phyloP scores from a whole-genome alignment of 164 flowering plant genomes.

The Aristolochia californica region DNA sequence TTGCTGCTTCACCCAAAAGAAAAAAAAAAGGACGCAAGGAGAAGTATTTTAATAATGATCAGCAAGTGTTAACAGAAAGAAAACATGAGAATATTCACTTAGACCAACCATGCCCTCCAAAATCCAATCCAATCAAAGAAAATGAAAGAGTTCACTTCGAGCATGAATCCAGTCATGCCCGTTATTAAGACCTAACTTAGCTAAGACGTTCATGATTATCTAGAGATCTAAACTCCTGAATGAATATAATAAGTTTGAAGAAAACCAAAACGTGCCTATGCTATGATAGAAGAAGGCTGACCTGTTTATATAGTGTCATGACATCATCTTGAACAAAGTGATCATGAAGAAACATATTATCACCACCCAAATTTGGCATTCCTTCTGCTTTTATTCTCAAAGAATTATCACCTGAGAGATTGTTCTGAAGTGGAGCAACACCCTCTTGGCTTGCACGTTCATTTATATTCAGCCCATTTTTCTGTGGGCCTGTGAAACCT shows the following conservation, averaged over 20 bases:
- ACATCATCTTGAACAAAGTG: constrained; percentile 69
- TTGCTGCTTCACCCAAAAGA: constrained; percentile 31
- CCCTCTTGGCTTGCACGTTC: constrained; percentile 17
- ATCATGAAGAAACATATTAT: constrained; percentile 18
- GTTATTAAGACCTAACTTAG: too few relatives aligned
- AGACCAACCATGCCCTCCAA: too few relatives aligned
- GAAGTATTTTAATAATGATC: too few relatives aligned
- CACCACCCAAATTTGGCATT: constrained; percentile 21
- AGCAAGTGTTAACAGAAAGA: too few relatives aligned
- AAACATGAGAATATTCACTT: too few relatives aligned
- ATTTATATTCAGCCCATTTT: constrained; percentile 21
- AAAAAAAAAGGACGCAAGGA: too few relatives aligned
- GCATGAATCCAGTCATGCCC: too few relatives aligned
- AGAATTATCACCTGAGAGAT: constrained; percentile 20
- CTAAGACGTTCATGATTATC: too few relatives aligned
- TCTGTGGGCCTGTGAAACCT: constrained; percentile 26
- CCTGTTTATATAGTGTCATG: constrained; percentile 73
- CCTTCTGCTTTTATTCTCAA: constrained; percentile 45
- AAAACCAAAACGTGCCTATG: not conserved
- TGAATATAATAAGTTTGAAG: not conserved
- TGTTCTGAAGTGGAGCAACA: constrained; percentile 19
- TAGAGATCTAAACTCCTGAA: too few relatives aligned
- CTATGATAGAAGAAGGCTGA: constrained; percentile 10
- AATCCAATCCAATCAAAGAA: too few relatives aligned
- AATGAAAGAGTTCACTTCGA: too few relatives aligned